Base-by-base conservation (phyloP, 2,329 filamentous ascomycete species). In the Colletotrichum higginsianum region DNA sequence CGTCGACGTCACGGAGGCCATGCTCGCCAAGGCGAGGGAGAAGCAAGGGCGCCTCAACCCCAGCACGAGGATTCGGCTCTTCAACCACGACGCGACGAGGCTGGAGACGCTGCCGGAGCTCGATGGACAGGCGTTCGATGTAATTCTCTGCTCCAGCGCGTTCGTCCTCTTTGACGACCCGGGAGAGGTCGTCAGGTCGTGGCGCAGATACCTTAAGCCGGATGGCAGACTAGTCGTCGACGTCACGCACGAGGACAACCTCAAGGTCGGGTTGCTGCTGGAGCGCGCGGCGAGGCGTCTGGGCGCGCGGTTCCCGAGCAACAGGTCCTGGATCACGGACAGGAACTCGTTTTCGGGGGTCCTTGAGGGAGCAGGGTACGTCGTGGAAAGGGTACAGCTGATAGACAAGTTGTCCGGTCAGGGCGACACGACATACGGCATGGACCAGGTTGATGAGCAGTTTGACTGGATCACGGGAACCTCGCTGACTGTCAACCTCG, bases 121-220 rank as follows among this genome's bases (percentile, higher is more conserved):
- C 8, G 53, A 70, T 2, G 75, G 73, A n/a, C 73, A 62, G 12
- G 74, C 57, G 11, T 82, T 81, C 44, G 79, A 82, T 47, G 66
- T 76, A 16, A 73, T 81, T 2, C 57, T 82, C n/a, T 82, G 80
- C 73, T 81, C 76, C 16, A 80, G 74, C 66, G 79, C 79, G 1
- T 80, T 82, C 56, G 77, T 81, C 9, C 76, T 82, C 5, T 75
- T 82, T 15, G 70, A 75, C 23, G 57, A 78, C 2, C 78, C 79
- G 1, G 74, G 74, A 1, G 47, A 58, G 3, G 78, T 78, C 11
- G 70, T 81, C 15, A 65, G 64, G 5, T 74, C 77, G 42, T 82
- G 80, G 81, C 74, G 61, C 50, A 72, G 73, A 9, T 81, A 75
- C 53, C 73, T 82, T 21, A 76, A 75, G 53, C 72, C 71, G 0